Percentiles rank a stretch among this genome's conserved stretches.
These are phyloP conservation scores for Pyricularia pennisetigena DNA, from an alignment of 2,329 filamentous ascomycete species.

Conservation along the genomic window DNA sequence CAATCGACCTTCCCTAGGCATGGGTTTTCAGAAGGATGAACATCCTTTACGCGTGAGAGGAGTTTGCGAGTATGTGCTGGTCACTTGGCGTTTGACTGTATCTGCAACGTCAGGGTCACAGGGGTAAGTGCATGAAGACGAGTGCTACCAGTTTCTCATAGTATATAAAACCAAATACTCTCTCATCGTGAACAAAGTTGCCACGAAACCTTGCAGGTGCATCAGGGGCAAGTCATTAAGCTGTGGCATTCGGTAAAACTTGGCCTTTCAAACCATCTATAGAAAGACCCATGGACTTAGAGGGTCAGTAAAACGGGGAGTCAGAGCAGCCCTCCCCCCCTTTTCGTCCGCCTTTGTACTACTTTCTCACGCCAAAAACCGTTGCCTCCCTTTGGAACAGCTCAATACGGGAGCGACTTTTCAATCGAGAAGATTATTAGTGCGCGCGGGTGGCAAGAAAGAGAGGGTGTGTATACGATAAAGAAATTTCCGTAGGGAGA, in stretches of 20 bases:
- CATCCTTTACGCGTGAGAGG: too few species aligned
- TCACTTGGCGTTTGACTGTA: too few species aligned
- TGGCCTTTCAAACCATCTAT: not conserved
- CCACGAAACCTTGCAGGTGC: not conserved
- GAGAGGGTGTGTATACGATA: too few species aligned
- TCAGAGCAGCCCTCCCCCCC: not conserved
- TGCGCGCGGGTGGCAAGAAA: not conserved
- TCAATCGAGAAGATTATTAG: not conserved
- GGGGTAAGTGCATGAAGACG: too few species aligned
- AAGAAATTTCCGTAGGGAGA: not conserved
- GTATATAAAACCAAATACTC: too few species aligned
- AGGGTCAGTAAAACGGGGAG: not conserved
- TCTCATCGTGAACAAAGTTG: not conserved
- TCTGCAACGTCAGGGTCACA: too few species aligned
- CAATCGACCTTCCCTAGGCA: too few species aligned
- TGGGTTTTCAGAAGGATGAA: too few species aligned
- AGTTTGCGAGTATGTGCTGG: too few species aligned
- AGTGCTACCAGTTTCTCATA: too few species aligned
- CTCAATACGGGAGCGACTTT: not conserved
- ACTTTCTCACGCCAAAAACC: not conserved
- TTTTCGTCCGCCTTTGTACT: not conserved
- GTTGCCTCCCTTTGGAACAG: not conserved
- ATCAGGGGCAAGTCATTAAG: not conserved
- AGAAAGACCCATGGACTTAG: not conserved
- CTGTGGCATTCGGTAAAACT: not conserved